Conservation (phyloP, 805 yeast species). For the Wickerhamomyces bovis region DNA sequence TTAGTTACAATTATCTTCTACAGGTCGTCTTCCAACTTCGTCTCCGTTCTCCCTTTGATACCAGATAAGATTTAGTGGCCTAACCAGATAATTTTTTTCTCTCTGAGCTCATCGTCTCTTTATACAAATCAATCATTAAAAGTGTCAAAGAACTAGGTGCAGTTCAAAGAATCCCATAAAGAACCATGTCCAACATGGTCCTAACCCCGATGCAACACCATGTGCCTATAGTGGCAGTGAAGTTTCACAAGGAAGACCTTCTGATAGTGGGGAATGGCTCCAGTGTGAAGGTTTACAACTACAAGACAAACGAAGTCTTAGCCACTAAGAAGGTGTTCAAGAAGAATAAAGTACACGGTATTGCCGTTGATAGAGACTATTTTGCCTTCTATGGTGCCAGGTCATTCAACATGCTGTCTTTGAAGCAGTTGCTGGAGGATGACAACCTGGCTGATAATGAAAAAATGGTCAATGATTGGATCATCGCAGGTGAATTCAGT, state of each 20-base stretch:
- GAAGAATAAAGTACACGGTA: constrained; percentile 82
- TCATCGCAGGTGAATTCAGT: constrained; percentile 53
- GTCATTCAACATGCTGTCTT: constrained; percentile 44
- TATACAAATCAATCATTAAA: too few species aligned
- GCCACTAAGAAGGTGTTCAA: constrained; percentile 43
- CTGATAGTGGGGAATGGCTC: constrained; percentile 73
- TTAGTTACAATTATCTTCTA: too few species aligned
- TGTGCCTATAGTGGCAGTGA: constrained; percentile 71
- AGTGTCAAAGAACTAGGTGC: neutral
- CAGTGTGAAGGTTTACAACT: constrained; percentile 46
- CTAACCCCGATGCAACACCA: constrained; percentile 29
- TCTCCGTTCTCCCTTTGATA: too few species aligned
- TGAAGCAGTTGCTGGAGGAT: constrained; percentile 26
- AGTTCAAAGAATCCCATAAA: neutral
- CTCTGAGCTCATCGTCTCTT: neutral
- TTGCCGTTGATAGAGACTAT: constrained; percentile 35
- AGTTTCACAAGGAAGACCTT: constrained; percentile 27
- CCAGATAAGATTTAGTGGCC: neutral
- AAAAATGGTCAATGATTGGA: constrained; percentile 71
- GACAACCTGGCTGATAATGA: constrained; percentile 30
- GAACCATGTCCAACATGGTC: neutral
- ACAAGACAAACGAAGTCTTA: constrained; percentile 32
- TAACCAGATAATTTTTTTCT: neutral
- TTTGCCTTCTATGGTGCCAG: constrained; percentile 63
- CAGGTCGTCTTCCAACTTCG: too few species aligned